phyloP scores from a whole-genome alignment of 2,329 filamentous ascomycete species.

The Nannizziopsis arthrosporioides region DNA sequence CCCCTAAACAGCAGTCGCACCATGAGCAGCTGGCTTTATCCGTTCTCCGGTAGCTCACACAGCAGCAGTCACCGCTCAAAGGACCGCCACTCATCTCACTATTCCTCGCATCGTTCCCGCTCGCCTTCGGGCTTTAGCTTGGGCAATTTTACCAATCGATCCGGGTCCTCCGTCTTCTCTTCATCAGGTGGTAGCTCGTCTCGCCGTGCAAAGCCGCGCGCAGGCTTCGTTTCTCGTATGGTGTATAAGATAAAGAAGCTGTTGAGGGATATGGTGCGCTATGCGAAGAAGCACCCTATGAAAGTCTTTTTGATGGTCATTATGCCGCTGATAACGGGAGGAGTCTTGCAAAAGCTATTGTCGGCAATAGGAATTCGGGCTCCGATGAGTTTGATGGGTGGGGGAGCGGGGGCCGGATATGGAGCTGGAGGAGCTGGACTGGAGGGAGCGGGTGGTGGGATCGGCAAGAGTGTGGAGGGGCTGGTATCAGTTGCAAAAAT shows the following conservation, averaged over 20 bases:
- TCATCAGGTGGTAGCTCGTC: slow-evolving; percentile 48
- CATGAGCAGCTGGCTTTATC: slow-evolving; percentile 39
- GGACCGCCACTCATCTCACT: slow-evolving; percentile 23
- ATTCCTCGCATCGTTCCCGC: slow-evolving; percentile 26
- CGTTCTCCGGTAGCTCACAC: slow-evolving; percentile 15
- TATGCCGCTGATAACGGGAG: slow-evolving; percentile 75
- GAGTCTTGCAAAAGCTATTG: slow-evolving; percentile 65
- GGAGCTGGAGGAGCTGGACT: slow-evolving; percentile 16
- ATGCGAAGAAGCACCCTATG: slow-evolving; percentile 69
- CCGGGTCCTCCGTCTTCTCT: slow-evolving; percentile 37
- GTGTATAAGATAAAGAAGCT: slow-evolving; percentile 66
- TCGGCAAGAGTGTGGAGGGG: slow-evolving; percentile 37
- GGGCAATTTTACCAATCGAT: slow-evolving; percentile 25
- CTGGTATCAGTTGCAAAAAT: slow-evolving; percentile 42
- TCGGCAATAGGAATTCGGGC: slow-evolving; percentile 67
- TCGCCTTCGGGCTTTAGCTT: slow-evolving; percentile 39
- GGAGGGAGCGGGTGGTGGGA: slow-evolving; percentile 30
- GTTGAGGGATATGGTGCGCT: slow-evolving; percentile 67
- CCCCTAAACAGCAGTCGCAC: neutral
- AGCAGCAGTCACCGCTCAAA: slow-evolving; percentile 27
- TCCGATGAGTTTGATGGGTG: slow-evolving; percentile 47
- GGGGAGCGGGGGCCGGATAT: slow-evolving; percentile 19
- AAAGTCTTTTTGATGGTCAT: slow-evolving; percentile 81
- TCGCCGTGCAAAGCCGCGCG: slow-evolving; percentile 65
- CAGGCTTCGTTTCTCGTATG: slow-evolving; percentile 62